A percentile compares a stretch with the other conserved stretches of the same genome.
These are phyloP conservation scores for Chrysoporthe austroafricana DNA, from an alignment of 2,329 filamentous ascomycete genomes.

Conservation along the genomic window DNA sequence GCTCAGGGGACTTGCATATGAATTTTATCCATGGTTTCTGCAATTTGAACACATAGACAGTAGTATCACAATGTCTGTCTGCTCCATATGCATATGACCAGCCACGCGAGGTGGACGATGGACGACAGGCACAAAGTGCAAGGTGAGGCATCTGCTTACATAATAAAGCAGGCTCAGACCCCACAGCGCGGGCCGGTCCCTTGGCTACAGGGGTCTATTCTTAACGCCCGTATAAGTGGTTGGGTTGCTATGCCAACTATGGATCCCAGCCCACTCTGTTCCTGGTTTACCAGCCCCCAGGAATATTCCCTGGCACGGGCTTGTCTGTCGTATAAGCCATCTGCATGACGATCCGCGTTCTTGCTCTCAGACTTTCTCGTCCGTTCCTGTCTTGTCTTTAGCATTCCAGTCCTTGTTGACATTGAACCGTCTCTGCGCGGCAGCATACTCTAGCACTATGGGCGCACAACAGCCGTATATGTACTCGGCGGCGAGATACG, in stretches of 20 bases:
- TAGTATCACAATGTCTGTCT: no score
- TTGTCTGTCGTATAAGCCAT: background rate
- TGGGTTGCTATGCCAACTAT: constrained; percentile 9
- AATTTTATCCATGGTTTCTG: no score
- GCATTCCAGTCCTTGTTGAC: background rate
- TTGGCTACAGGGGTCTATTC: constrained; percentile 1
- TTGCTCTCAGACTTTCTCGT: background rate
- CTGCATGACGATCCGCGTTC: background rate
- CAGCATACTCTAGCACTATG: constrained; percentile 33
- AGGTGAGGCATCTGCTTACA: background rate
- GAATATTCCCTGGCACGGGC: constrained; percentile 2
- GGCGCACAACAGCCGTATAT: constrained; percentile 64
- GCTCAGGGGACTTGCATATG: no score
- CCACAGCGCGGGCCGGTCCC: constrained; percentile 9
- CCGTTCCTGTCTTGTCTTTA: background rate
- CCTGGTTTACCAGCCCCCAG: constrained; percentile 21
- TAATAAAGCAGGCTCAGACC: background rate
- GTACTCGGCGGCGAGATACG: constrained; percentile 61
- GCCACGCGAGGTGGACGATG: background rate
- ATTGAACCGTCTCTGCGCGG: background rate
- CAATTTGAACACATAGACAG: no score
- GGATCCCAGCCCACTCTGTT: constrained; percentile 15
- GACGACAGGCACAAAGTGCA: background rate
- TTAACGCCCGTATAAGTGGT: constrained; percentile 4
- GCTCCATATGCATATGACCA: no score